phyloP scores from a whole-genome alignment of 371 early-diverging fungal genomes.

The Umbelopsis sp. region DNA sequence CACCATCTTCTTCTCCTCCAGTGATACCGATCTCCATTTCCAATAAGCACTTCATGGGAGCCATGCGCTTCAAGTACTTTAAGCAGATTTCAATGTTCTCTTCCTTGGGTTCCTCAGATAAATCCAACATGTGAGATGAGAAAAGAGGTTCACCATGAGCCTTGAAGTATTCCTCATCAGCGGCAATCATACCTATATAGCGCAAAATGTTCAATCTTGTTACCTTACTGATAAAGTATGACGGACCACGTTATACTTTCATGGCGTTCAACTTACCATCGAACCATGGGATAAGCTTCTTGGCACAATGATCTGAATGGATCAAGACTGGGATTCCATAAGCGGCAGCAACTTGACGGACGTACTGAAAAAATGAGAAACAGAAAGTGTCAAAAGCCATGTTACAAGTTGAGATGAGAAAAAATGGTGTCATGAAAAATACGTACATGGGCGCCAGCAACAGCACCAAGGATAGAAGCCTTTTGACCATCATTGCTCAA shows the following conservation, averaged over 20 bases:
- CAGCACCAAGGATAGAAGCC: constrained; percentile 86
- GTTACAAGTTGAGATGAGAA: not conserved
- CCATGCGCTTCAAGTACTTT: constrained; percentile 88
- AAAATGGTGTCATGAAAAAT: not conserved
- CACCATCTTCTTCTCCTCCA: constrained; percentile 96
- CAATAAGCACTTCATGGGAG: constrained; percentile 78
- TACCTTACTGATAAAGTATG: too few species aligned
- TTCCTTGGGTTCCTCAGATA: constrained; percentile 88
- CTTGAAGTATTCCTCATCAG: constrained; percentile 91
- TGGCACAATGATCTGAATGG: constrained; percentile 95
- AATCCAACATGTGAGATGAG: constrained; percentile 95
- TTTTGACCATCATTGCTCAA: constrained; percentile 84
- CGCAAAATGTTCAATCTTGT: not conserved
- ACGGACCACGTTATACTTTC: too few species aligned
- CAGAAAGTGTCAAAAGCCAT: not conserved
- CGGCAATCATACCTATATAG: constrained; percentile 72
- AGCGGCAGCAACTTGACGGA: constrained; percentile 82
- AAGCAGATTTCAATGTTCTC: constrained; percentile 87
- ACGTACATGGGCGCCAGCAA: constrained; percentile 82
- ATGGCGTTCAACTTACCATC: constrained; percentile 56
- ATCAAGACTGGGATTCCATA: constrained; percentile 89
- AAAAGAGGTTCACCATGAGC: constrained; percentile 89
- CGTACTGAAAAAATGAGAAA: constrained; percentile 46
- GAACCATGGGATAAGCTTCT: constrained; percentile 93
- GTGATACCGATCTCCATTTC: constrained; percentile 97